Evolutionary conservation across 371 early-diverging fungal species (phyloP).

Genomic region (Blastocladiella emersonii): DNA sequence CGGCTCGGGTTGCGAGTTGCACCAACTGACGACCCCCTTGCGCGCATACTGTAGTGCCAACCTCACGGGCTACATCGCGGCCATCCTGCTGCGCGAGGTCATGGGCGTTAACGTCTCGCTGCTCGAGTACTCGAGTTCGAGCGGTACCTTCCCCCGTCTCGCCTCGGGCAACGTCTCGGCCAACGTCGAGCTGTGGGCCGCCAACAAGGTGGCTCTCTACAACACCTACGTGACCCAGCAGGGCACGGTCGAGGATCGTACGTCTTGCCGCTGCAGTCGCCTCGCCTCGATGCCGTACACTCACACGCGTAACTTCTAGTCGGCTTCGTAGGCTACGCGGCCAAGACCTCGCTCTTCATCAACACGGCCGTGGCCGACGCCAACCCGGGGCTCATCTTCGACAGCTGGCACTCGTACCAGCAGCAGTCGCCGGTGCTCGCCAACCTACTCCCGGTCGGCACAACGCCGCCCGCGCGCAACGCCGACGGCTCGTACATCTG

Average conservation of each 20-base stretch:
- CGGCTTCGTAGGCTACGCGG: not conserved
- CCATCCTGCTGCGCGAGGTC: not conserved
- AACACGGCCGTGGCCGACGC: not conserved
- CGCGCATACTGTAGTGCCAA: too few relatives aligned
- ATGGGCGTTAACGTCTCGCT: not conserved
- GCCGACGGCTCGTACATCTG: not conserved
- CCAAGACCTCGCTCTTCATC: not conserved
- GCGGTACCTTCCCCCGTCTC: not conserved
- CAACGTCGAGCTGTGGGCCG: not conserved
- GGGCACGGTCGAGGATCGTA: not conserved
- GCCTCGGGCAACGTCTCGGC: not conserved
- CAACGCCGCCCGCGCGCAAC: not conserved
- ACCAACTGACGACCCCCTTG: too few relatives aligned
- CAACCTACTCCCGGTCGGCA: not conserved
- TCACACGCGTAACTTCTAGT: too few relatives aligned
- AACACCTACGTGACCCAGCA: not conserved
- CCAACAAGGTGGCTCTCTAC: not conserved
- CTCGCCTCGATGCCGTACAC: too few relatives aligned
- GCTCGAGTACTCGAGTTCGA: not conserved
- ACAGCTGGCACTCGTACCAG: not conserved
- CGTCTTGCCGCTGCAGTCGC: not conserved
- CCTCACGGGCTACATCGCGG: not conserved
- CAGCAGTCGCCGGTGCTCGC: not conserved
- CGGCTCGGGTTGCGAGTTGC: too few relatives aligned
- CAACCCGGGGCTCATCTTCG: not conserved